Conservation (phyloP, 495 filamentous ascomycete species). For the Hyaloscypha finlandica region DNA sequence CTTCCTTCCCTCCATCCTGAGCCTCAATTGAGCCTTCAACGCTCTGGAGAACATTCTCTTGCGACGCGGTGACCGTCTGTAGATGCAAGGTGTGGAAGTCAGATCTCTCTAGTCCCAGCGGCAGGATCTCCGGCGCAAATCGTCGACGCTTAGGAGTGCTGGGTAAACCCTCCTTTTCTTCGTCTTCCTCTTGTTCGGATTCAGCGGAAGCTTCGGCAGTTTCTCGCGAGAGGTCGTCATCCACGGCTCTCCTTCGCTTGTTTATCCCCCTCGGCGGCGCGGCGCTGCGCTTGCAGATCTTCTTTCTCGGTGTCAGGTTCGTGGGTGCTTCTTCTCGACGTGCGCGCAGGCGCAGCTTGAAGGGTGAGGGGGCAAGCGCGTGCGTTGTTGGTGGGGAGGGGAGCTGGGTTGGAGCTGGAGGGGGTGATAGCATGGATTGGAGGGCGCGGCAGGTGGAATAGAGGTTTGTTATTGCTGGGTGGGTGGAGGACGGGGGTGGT, state of each 20-base stretch:
- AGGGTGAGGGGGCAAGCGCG: constrained; percentile 52
- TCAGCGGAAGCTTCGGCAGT: constrained; percentile 34
- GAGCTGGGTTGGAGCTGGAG: constrained; percentile 39
- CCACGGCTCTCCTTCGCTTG: constrained; percentile 61
- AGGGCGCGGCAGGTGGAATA: constrained; percentile 70
- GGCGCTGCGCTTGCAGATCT: constrained; percentile 52
- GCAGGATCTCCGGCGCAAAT: constrained; percentile 65
- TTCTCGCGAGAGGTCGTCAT: constrained; percentile 53
- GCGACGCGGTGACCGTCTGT: constrained; percentile 32
- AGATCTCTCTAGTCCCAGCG: constrained; percentile 62
- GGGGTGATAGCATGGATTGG: constrained; percentile 62
- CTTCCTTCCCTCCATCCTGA: constrained; percentile 2
- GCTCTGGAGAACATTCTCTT: background rate
- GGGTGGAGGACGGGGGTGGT: constrained; percentile 58
- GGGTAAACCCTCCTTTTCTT: constrained; percentile 37
- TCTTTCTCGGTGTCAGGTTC: constrained; percentile 41
- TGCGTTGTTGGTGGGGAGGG: constrained; percentile 45
- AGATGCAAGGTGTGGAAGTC: constrained; percentile 64
- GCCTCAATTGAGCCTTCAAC: background rate
- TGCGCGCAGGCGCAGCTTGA: constrained; percentile 48
- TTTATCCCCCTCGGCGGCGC: constrained; percentile 53
- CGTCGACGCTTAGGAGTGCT: constrained; percentile 70
- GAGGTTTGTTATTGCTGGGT: constrained; percentile 59
- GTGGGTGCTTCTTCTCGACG: constrained; percentile 20
- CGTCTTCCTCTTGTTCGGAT: constrained; percentile 41